Percentiles rank a stretch among this genome's conserved stretches.
These are phyloP conservation scores for Aspergillus taichungensis DNA, from an alignment of 495 filamentous ascomycete genomes.

Conservation along the genomic window DNA sequence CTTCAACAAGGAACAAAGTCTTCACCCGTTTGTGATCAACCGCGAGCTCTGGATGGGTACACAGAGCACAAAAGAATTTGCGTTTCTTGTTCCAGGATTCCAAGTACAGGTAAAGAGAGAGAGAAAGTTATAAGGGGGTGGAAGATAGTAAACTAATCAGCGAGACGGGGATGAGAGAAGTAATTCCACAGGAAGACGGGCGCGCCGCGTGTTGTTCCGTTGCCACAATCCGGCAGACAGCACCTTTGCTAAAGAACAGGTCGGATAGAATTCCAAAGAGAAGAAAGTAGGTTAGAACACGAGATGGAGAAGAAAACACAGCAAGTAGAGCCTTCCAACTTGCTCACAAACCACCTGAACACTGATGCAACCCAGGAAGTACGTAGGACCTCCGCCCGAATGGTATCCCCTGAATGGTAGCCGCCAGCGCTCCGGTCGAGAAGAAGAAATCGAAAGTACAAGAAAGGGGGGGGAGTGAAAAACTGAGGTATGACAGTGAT, in stretches of 20 bases:
- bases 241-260: slow-evolving; percentile 11
- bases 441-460: not conserved
- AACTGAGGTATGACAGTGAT: not conserved
- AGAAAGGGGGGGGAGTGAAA: not conserved
- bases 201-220: slow-evolving; percentile 5
- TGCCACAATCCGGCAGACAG: slow-evolving; percentile 10
- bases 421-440: slow-evolving; percentile 5
- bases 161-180: slow-evolving; percentile 6
- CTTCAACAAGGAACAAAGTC: slow-evolving; percentile 20
- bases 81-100: slow-evolving; percentile 14
- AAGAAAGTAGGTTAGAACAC: slow-evolving; percentile 4
- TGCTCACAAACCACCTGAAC: not conserved
- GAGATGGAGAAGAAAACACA: slow-evolving; percentile 4
- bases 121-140: slow-evolving; percentile 1
- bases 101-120: slow-evolving; percentile 29
- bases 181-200: slow-evolving; percentile 16
- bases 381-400: slow-evolving; percentile 5
- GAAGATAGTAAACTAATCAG: slow-evolving; percentile 1
- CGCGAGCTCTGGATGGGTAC: slow-evolving; percentile 8
- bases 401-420: slow-evolving; percentile 12
- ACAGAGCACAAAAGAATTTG: slow-evolving; percentile 6
- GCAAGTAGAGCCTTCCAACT: slow-evolving; percentile 1
- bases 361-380: slow-evolving; percentile 11
- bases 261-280: slow-evolving; percentile 10
- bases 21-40: slow-evolving; percentile 11